phyloP scores from a whole-genome alignment of 2,329 filamentous ascomycete species.

The Tolypocladium ophioglossoides region DNA sequence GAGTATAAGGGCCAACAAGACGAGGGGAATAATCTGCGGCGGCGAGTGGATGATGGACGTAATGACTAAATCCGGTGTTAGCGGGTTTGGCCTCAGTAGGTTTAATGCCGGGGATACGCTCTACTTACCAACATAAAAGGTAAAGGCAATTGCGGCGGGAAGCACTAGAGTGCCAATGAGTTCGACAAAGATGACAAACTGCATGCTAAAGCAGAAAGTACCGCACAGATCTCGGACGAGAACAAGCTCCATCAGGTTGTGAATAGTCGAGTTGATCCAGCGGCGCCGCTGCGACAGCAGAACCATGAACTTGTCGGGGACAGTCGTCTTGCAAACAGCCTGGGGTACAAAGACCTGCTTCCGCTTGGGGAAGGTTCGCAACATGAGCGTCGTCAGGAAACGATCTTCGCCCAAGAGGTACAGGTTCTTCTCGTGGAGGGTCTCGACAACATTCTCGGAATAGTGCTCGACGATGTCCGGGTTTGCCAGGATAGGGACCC shows the following conservation, averaged over 20 bases:
- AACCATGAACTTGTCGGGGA: conserved; percentile 86
- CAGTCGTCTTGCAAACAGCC: conserved; percentile 96
- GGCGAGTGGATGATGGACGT: conserved; percentile 70
- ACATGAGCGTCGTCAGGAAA: conserved; percentile 92
- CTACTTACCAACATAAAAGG: conserved; percentile 81
- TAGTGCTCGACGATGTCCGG: conserved; percentile 99
- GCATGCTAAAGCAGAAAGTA: conserved; percentile 99
- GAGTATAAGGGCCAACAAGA: conserved; percentile 81
- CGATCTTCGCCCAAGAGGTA: conserved; percentile 88
- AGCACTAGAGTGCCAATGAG: conserved; percentile 88
- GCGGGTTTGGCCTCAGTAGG: neutral
- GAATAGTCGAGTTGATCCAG: conserved; percentile 99
- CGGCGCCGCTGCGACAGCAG: conserved; percentile 87
- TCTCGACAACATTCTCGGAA: conserved; percentile 97
- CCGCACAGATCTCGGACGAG: conserved; percentile 93
- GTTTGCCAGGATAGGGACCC: conserved; percentile 97
- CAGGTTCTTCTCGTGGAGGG: conserved; percentile 94
- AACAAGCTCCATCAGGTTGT: conserved; percentile 96
- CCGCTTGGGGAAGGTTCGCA: conserved; percentile 96
- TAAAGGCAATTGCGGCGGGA: conserved; percentile 93
- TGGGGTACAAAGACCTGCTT: conserved; percentile 99
- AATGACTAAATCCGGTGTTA: conserved; percentile 46
- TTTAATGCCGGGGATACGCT: neutral
- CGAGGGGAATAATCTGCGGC: conserved; percentile 79
- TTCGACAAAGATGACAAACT: conserved; percentile 95